Percentiles rank a stretch among this genome's conserved stretches.
These are phyloP conservation scores for Alternaria hordeiaustralica DNA, from an alignment of 2,329 filamentous ascomycete genomes.

Conservation along the genomic window DNA sequence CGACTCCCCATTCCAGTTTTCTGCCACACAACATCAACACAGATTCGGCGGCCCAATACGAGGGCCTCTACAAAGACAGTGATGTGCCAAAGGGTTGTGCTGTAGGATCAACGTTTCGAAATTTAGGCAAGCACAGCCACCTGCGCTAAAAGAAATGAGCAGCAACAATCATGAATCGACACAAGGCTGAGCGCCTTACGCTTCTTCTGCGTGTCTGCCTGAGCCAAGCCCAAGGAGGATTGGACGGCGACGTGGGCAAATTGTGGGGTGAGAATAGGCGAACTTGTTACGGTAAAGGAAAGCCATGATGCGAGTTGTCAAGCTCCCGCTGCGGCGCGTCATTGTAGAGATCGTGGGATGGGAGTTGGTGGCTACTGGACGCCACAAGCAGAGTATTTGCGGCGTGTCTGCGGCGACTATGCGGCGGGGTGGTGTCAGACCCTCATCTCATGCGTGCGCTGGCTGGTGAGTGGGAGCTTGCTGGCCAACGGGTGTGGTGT, in stretches of 20 bases:
- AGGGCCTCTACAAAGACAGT: conserved; percentile 4
- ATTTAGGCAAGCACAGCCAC: conserved; percentile 36
- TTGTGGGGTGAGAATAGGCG: conserved; percentile 15
- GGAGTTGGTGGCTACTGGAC: background rate
- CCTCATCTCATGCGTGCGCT: conserved; percentile 11
- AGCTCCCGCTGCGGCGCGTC: conserved; percentile 10
- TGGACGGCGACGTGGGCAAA: conserved; percentile 15
- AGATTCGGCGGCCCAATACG: background rate
- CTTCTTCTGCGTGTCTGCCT: conserved; percentile 28
- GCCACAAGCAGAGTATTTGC: conserved; percentile 7
- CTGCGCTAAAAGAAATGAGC: conserved; percentile 38
- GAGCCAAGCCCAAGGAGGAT: conserved; percentile 20
- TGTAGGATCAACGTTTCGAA: conserved; percentile 14
- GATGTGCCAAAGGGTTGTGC: conserved; percentile 14
- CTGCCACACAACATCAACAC: background rate
- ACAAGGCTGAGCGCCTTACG: conserved; percentile 27
- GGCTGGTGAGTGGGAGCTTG: conserved; percentile 10
- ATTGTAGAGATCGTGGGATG: conserved; percentile 4
- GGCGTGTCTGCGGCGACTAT: conserved; percentile 3
- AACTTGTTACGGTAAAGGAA: conserved; percentile 24
- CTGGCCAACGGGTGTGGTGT: conserved; percentile 22
- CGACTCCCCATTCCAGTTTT: background rate
- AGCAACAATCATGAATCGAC: conserved; percentile 20
- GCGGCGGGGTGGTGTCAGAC: conserved; percentile 5
- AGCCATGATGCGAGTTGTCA: conserved; percentile 10